Base-by-base conservation (phyloP, 2,329 filamentous ascomycete genomes). In the Delphinella strobiligena region DNA sequence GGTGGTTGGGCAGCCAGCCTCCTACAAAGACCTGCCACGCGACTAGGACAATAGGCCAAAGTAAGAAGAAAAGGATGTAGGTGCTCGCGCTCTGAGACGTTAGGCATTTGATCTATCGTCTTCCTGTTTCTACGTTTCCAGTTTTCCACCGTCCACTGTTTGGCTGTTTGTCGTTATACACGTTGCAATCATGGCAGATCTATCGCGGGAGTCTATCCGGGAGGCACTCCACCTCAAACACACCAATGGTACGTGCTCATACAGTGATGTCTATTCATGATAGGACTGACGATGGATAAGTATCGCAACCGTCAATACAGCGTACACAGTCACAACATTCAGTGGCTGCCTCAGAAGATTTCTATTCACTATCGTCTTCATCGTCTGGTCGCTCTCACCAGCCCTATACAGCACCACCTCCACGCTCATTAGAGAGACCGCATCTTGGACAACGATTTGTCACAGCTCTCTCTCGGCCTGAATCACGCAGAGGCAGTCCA, bases 311-410 rank as follows among this genome's bases (percentile, higher is more conserved):
- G 11, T 58, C 54, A 40, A 50, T 66, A 30, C 56, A 58, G 5
- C 60, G 63, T 43, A 55, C 57, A 34, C 45, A 48, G 39, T 69
- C 66, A 3, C 58, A 63, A 45, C 64, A 65, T 46, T 67, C 63
- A 47, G 59, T 69, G 45, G 60, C 64, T 31, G 67, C 63, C 17
- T 67, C 63, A 15, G 64, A 69, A 51, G 65, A 68, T 52, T 71
- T 67, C 58, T 69, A 66, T 54, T 68, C 64, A 43, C 53, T 67
- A 40, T 63, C 62, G 17, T 63, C 62, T 36, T 61, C 53, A 44
- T 53, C 51, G 29, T 45, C 46, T 15, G 29, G 32, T 29, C 39
- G 39, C 8, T 41, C 39, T 32, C 30, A 41, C 16, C 36, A 34
- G 39, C 15, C 29, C 27, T 27, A 36, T 33, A n/a, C 38, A 36